Base-by-base conservation (phyloP, 139 green algal genomes). In the Monoraphidium neglectum region DNA sequence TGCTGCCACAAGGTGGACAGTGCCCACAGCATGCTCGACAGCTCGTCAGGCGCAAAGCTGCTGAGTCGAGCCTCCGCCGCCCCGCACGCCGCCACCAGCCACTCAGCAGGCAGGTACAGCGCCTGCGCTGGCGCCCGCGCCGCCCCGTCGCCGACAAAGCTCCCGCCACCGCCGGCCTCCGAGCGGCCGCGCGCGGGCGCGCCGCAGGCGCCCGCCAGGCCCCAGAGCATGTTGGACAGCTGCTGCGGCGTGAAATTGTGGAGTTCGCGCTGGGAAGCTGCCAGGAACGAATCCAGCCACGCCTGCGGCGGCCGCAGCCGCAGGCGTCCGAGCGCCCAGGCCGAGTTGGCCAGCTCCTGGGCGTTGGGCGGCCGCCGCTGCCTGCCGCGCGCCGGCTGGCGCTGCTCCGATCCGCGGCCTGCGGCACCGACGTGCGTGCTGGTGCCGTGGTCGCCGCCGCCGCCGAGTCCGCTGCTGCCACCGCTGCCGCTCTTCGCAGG, bases 271-370 rank as follows among this genome's bases (percentile, higher is more conserved):
- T 73, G 18, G 13, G 64, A 2, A 3, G 49, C 49, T 38, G 15
- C 35, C 73, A 79, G 32, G 36, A 79, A 54, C 38, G 47, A 8
- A 15, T 51, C 47, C 24, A 73, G 35, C 73, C 73, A 79, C 35
- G 73, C 18, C 26, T 43, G 16, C 51, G 73, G 63, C 21, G 73
- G 73, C 8, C 5, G 5, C 1, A 36, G 49, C 43, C 64, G 46
- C 13, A 79, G 47, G 13, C 73, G 24, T 13, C 73, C 73, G 43
- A 79, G 32, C 33, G 62, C 73, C 73, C 73, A 79, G 23, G 57
- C 32, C 8, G 73, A 8, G 63, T 61, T 79, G 26, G 73, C 47
- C 38, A 79, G 63, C 63, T 79, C 73, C 30, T 79, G 73, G 23
- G 63, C 62, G 18, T 24, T 46, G 62, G 59, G 66, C 2, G 8